A percentile compares a stretch with the other conserved stretches of the same genome.
These are phyloP conservation scores for Crithidia brevicula DNA, from an alignment of 208 protist species.

Conservation along the genomic window DNA sequence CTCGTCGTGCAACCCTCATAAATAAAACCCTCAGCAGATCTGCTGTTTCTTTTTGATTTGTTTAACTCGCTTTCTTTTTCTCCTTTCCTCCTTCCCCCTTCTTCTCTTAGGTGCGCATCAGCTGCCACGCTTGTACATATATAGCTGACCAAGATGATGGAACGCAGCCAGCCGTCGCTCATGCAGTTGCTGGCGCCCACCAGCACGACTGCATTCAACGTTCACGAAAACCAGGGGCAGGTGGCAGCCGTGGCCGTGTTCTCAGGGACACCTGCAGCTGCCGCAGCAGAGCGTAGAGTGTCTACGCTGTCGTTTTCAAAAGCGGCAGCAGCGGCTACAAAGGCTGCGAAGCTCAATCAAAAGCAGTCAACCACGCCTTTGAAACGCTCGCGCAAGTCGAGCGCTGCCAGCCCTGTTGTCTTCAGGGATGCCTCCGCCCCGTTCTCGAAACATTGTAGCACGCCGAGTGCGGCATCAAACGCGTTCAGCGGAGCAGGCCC, in stretches of 20 bases:
- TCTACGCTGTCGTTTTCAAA: neutral
- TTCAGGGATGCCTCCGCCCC: neutral
- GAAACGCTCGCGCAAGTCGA: neutral
- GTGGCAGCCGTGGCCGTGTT: neutral
- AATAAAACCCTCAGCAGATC: neutral
- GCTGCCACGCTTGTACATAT: no score
- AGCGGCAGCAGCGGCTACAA: neutral
- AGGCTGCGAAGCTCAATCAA: neutral
- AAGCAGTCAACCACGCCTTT: neutral
- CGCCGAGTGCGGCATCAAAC: neutral
- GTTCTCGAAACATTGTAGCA: neutral
- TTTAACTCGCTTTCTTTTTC: neutral
- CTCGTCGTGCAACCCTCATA: neutral
- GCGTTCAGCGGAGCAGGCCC: no score
- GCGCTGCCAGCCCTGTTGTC: neutral
- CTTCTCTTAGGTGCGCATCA: no score
- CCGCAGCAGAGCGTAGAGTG: neutral
- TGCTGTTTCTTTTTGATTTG: neutral
- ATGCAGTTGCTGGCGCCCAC: constrained; percentile 14
- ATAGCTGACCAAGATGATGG: neutral
- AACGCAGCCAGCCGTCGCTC: constrained; percentile 7
- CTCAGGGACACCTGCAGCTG: neutral
- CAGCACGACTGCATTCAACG: neutral
- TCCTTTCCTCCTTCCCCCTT: neutral
- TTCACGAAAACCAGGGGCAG: neutral